phyloP scores from a whole-genome alignment of 2,329 filamentous ascomycete genomes.

The Cercospora zeina region DNA sequence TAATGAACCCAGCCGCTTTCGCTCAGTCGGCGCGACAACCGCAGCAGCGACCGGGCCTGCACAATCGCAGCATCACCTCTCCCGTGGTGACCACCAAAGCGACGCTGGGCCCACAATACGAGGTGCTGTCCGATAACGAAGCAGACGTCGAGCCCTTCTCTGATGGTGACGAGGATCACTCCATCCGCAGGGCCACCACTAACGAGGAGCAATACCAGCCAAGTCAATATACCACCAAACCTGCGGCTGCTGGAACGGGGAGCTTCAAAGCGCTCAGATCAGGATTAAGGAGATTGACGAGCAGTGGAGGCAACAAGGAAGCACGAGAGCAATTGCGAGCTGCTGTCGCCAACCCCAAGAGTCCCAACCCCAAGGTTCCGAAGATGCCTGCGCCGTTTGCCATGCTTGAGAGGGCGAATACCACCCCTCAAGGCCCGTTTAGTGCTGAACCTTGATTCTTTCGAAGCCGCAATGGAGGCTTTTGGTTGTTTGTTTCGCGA shows the following conservation, averaged over 20 bases:
- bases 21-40: constrained; percentile 36
- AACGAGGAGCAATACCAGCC: constrained; percentile 31
- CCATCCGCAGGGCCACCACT: constrained; percentile 47
- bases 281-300: constrained; percentile 63
- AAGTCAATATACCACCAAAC: constrained; percentile 27
- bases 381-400: constrained; percentile 49
- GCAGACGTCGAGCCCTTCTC: constrained; percentile 68
- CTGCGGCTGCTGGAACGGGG: constrained; percentile 40
- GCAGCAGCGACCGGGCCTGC: constrained; percentile 63
- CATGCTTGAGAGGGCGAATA: constrained; percentile 16
- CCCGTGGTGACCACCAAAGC: constrained; percentile 59
- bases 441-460: constrained; percentile 38
- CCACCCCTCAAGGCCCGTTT: constrained; percentile 30
- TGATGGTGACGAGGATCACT: constrained; percentile 72
- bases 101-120: constrained; percentile 55
- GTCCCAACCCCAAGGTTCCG: constrained; percentile 51
- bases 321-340: constrained; percentile 43
- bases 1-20: constrained; percentile 60
- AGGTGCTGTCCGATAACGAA: constrained; percentile 76
- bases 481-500: background rate
- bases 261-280: constrained; percentile 53
- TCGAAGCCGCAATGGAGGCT: background rate
- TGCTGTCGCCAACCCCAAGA: constrained; percentile 39
- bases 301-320: constrained; percentile 48
- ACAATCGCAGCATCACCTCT: constrained; percentile 81